Percentiles rank a stretch among this genome's conserved stretches.
phyloP scores from a whole-genome alignment of 2,329 filamentous ascomycete genomes.

The Aschersonia sp. region DNA sequence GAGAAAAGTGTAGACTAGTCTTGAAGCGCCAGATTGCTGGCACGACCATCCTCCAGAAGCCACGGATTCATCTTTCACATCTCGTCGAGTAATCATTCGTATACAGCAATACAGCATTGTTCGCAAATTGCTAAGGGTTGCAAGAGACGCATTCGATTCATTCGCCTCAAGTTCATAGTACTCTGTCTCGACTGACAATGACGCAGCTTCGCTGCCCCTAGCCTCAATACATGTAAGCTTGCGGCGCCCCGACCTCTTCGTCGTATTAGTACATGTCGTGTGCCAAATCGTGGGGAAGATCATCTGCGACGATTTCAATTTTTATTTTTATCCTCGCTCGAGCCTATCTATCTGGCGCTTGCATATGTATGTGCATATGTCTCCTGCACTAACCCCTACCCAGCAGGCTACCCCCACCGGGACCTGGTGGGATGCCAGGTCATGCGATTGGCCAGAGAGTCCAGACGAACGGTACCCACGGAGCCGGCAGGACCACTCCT shows the following conservation, averaged over 20 bases:
- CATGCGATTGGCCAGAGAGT: background rate
- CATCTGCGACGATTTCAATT: background rate
- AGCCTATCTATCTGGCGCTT: background rate
- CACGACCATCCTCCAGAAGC: too few species aligned
- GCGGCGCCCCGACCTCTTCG: background rate
- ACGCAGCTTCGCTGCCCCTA: too few species aligned
- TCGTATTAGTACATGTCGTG: background rate
- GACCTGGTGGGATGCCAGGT: background rate
- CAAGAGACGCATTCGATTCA: too few species aligned
- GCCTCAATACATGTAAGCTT: background rate
- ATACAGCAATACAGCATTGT: too few species aligned
- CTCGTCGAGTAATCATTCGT: too few species aligned
- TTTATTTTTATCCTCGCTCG: background rate
- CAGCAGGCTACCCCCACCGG: background rate
- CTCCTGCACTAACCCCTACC: background rate
- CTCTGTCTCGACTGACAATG: too few species aligned
- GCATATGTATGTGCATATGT: background rate
- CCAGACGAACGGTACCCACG: background rate
- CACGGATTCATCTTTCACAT: too few species aligned
- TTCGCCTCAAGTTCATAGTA: too few species aligned
- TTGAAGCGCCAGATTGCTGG: too few species aligned
- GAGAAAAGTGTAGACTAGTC: too few species aligned
- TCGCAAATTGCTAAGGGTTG: too few species aligned
- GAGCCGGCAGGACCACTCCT: conserved; percentile 1
- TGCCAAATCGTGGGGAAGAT: too few species aligned